These are phyloP conservation scores for Botryotinia narcissicola DNA, from an alignment of 2,329 filamentous ascomycete genomes.

Conservation along the genomic window DNA sequence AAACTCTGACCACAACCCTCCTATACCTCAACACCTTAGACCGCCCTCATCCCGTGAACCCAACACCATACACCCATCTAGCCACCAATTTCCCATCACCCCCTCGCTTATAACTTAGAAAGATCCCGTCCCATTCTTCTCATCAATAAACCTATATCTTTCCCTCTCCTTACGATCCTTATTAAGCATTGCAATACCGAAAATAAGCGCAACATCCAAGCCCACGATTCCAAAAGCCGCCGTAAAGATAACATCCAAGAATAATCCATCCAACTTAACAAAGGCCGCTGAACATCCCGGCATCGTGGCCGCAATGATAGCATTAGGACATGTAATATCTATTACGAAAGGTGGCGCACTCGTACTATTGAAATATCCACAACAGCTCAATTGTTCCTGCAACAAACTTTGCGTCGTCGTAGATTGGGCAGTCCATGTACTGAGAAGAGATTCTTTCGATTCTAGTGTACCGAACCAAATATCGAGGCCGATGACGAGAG, in stretches of 20 bases:
- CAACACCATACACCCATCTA: neutral
- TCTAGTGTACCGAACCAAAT: slow-evolving; percentile 73
- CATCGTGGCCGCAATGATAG: slow-evolving; percentile 66
- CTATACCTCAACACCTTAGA: neutral
- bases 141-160: slow-evolving; percentile 76
- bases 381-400: slow-evolving; percentile 75
- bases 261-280: slow-evolving; percentile 65
- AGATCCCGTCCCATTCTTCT: slow-evolving; percentile 63
- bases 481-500: slow-evolving; percentile 61
- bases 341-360: slow-evolving; percentile 67
- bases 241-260: slow-evolving; percentile 75
- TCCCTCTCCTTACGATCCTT: slow-evolving; percentile 79
- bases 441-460: slow-evolving; percentile 60
- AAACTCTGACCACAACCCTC: neutral
- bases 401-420: slow-evolving; percentile 62
- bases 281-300: slow-evolving; percentile 68
- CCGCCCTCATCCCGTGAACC: neutral
- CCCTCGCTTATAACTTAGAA: slow-evolving; percentile 42
- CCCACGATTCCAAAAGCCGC: slow-evolving; percentile 77
- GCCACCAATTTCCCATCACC: neutral
- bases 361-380: slow-evolving; percentile 73
- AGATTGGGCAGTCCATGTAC: slow-evolving; percentile 59
- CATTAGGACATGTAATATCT: slow-evolving; percentile 65
- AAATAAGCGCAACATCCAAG: slow-evolving; percentile 48
- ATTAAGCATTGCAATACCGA: slow-evolving; percentile 71